Evolutionary conservation across 2,329 filamentous ascomycete genomes (phyloP).

Genomic region (Stylonectria norvegica): DNA sequence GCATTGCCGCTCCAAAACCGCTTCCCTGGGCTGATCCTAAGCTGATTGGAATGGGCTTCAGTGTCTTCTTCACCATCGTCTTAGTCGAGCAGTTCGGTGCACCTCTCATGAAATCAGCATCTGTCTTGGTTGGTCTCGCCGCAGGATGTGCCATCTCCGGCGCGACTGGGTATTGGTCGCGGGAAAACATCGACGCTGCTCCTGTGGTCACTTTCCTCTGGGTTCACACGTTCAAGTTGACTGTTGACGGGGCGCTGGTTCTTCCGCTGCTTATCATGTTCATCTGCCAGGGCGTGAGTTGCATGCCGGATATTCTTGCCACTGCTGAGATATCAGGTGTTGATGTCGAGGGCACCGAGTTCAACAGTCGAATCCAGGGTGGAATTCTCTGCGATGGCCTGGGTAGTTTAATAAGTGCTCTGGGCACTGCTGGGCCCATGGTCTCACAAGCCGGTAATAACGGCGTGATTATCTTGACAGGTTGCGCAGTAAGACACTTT

Average conservation of each 20-base stretch:
- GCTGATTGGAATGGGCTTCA: constrained; percentile 9
- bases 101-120: constrained; percentile 9
- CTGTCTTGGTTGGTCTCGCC: constrained; percentile 6
- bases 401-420: constrained; percentile 7
- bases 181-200: constrained; percentile 2
- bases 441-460: constrained; percentile 10
- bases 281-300: constrained; percentile 6
- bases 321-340: constrained; percentile 10
- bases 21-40: constrained; percentile 10
- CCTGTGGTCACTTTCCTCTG: constrained; percentile 8
- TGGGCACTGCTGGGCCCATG: constrained; percentile 7
- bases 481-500: constrained; percentile 4
- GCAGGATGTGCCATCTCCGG: constrained; percentile 7
- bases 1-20: constrained; percentile 3
- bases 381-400: constrained; percentile 10
- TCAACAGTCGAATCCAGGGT: constrained; percentile 9
- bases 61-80: constrained; percentile 8
- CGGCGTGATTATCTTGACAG: constrained; percentile 10
- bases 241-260: constrained; percentile 9
- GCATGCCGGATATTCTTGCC: constrained; percentile 10
- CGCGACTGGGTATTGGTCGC: constrained; percentile 10
- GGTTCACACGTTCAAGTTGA: constrained; percentile 6
- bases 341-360: constrained; percentile 9
- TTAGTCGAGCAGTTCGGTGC: constrained; percentile 9
- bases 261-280: constrained; percentile 10